A percentile compares a stretch with the other conserved stretches of the same genome.
Evolutionary conservation across 1,284 basidiomycete species (phyloP).

Genomic region (Entoloma clypeatum): DNA sequence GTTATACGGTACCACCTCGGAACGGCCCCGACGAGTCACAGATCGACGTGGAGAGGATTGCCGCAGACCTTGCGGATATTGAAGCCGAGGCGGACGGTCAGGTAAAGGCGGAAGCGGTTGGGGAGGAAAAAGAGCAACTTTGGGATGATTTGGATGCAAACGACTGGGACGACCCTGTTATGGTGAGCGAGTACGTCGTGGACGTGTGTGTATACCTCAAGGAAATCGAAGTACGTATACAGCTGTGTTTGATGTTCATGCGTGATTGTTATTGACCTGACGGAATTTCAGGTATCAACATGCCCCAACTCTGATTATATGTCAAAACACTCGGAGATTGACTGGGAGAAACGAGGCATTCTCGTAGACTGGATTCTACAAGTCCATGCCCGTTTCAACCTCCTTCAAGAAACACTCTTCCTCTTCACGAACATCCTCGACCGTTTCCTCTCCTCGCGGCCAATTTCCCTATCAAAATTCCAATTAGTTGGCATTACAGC

Average conservation of each 20-base stretch:
- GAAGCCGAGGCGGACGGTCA: too few relatives aligned
- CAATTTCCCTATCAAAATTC: constrained; percentile 84
- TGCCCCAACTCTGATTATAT: constrained; percentile 84
- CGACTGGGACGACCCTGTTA: constrained; percentile 39
- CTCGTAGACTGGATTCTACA: constrained; percentile 94
- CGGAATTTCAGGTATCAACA: constrained; percentile 50
- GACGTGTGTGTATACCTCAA: constrained; percentile 39
- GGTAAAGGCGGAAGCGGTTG: constrained; percentile 20
- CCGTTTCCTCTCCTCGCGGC: constrained; percentile 84
- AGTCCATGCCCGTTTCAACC: constrained; percentile 84
- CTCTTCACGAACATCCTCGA: constrained; percentile 91
- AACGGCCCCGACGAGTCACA: constrained; percentile 25
- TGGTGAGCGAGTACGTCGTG: constrained; percentile 39
- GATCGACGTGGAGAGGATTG: constrained; percentile 30
- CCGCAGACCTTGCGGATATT: constrained; percentile 30
- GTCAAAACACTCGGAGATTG: constrained; percentile 76
- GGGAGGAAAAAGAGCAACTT: constrained; percentile 20
- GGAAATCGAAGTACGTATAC: constrained; percentile 39
- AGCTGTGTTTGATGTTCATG: constrained; percentile 1
- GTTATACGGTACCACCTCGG: constrained; percentile 20
- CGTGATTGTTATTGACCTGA: constrained; percentile 8
- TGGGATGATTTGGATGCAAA: constrained; percentile 42
- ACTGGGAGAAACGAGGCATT: constrained; percentile 89
- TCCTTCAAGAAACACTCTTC: constrained; percentile 92
- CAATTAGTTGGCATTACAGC: constrained; percentile 91